Evolutionary conservation across 495 filamentous ascomycete species (phyloP), one percentile per base, ranked within the genome.

Genomic region (Stereocaulon alpinum): DNA sequence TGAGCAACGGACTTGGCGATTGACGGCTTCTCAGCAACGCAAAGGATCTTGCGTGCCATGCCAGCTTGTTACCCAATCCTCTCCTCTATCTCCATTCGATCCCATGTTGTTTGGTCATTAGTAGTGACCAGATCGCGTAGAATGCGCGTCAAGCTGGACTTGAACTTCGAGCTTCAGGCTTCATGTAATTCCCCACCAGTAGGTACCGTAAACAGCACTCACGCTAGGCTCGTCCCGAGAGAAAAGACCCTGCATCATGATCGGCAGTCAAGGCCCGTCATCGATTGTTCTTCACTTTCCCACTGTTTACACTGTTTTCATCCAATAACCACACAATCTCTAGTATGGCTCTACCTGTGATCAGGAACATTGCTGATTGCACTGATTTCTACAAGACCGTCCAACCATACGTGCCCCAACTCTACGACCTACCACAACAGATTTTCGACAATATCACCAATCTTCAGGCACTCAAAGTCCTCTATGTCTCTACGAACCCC

Each of bases 1-100:
- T 83, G 80, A 37, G 93, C 86, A 53, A 98, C 94, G 47, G 93
- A 89, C 72, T 90, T 95, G 54, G 93, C 87, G 59, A 98, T 97
- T 40, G 91, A 91, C 55, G 91, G 91, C 73, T 98, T 98, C 69
- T 98, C 93, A 58, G 93, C 93, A 63, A 98, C 91, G 68, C 94
- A 97, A 29, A 98, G 79, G 61, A 95, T 83, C 70, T 77, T 80
- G 34, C 67, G 67, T 48, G 68, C 69, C 63, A 75, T 71, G 67
- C 59, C 50, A 30, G 6, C 29, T 42, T 47, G 45, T 51, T 24
- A 50, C 29, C n/a, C 44, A 24, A 32, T 15, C 15, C 15, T 20
- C 27, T 61, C 51, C 10, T 18, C 18, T 41, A 29, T 29, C 7
- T 6, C 32, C 10, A 41, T 6, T 7, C 12, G 12, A 10, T 59